phyloP scores from a whole-genome alignment of 2,329 filamentous ascomycete genomes.

The Coniochaeta pulveracea region DNA sequence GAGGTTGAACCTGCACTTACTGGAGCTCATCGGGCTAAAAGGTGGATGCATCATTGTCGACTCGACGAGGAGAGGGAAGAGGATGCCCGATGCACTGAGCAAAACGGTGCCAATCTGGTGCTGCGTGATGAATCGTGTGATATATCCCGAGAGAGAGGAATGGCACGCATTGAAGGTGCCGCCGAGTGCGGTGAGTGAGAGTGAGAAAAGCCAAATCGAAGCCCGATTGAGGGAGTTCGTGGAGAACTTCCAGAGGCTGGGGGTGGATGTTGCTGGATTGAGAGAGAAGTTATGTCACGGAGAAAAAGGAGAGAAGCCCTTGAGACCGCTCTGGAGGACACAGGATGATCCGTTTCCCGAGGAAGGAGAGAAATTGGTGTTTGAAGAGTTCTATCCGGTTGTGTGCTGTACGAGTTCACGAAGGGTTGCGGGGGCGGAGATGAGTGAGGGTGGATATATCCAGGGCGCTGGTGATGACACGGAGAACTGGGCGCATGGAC shows the following conservation, averaged over 20 bases:
- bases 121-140: conserved; percentile 65
- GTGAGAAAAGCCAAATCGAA: conserved; percentile 72
- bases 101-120: conserved; percentile 95
- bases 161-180: conserved; percentile 55
- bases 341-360: conserved; percentile 23
- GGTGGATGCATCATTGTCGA: conserved; percentile 78
- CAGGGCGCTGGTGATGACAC: conserved; percentile 93
- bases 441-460: conserved; percentile 59
- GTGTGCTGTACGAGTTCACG: conserved; percentile 80
- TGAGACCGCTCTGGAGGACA: conserved; percentile 72
- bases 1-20: conserved; percentile 72
- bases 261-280: conserved; percentile 44
- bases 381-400: conserved; percentile 54
- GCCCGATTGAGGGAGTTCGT: conserved; percentile 44
- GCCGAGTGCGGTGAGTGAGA: conserved; percentile 57
- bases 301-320: conserved; percentile 63
- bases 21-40: conserved; percentile 58
- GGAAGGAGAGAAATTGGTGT: conserved; percentile 21
- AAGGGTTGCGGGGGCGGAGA: conserved; percentile 56
- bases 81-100: conserved; percentile 88
- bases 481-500: conserved; percentile 79
- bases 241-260: conserved; percentile 39
- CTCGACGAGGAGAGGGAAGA: conserved; percentile 83
- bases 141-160: conserved; percentile 51
- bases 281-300: conserved; percentile 42